phyloP scores from a whole-genome alignment of 306 rosid genomes.

The Cicer judaicum region DNA sequence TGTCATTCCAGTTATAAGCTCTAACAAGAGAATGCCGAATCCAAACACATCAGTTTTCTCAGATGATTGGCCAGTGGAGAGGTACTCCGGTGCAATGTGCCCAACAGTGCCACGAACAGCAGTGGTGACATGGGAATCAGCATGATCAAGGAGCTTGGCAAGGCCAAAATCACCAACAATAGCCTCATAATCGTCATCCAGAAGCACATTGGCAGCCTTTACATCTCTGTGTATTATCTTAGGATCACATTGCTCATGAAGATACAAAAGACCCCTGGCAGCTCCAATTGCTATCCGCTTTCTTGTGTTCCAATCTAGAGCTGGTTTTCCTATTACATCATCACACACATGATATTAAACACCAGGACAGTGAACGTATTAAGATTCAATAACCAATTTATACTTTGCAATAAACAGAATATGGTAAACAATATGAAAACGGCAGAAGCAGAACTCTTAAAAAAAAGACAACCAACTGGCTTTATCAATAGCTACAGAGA shows the following conservation, averaged over 20 bases:
- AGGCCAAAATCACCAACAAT: conserved; percentile 97
- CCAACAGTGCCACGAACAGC: conserved; percentile 99
- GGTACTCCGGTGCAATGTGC: conserved; percentile 97
- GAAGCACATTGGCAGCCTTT: conserved; percentile 96
- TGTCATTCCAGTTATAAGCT: conserved; percentile 97
- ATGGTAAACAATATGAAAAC: background rate
- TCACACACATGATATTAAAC: conserved; percentile 19
- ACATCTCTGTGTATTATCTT: no score
- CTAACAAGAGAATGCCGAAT: conserved; percentile 89
- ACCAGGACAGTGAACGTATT: background rate
- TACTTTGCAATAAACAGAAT: background rate
- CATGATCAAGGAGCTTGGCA: conserved; percentile 96
- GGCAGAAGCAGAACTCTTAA: background rate
- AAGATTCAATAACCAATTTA: conserved; percentile 18
- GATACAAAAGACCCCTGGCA: conserved; percentile 92
- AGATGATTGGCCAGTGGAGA: conserved; percentile 97
- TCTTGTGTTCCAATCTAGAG: conserved; percentile 93
- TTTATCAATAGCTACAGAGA: conserved; percentile 5
- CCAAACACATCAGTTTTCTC: conserved; percentile 98
- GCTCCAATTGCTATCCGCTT: conserved; percentile 96
- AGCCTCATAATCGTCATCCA: conserved; percentile 87
- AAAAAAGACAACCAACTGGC: background rate
- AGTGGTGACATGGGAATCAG: conserved; percentile 96
- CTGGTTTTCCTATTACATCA: conserved; percentile 77
- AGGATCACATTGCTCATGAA: no score